phyloP scores from a whole-genome alignment of 164 flowering plant genomes.

The Magnolia officinalis region DNA sequence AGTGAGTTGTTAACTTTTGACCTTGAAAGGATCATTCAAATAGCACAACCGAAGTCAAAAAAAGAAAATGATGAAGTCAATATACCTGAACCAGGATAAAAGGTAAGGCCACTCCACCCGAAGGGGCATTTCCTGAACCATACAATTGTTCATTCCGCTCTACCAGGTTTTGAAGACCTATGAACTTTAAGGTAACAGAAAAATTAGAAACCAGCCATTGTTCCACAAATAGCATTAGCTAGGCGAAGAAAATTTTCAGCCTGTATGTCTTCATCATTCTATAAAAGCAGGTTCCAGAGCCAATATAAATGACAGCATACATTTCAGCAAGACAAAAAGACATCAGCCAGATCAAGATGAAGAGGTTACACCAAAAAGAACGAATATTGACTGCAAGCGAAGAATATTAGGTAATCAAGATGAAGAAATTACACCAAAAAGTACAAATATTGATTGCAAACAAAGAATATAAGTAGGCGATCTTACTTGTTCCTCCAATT shows the following conservation, averaged over 20 bases:
- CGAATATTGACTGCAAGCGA: background rate
- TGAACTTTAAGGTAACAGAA: conserved; percentile 35
- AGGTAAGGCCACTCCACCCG: conserved; percentile 88
- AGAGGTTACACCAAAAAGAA: background rate
- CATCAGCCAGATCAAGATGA: background rate
- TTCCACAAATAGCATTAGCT: conserved; percentile 1
- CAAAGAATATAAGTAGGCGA: conserved; percentile 6
- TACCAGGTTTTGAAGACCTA: conserved; percentile 80
- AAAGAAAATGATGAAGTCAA: background rate
- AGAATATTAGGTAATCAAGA: background rate
- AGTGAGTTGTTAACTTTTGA: background rate
- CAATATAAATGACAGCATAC: background rate
- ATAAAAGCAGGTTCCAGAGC: background rate
- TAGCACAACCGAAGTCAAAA: background rate
- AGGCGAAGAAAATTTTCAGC: background rate
- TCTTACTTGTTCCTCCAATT: conserved; percentile 88
- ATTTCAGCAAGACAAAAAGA: background rate
- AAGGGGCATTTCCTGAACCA: conserved; percentile 73
- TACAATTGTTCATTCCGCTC: conserved; percentile 79
- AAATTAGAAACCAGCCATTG: background rate
- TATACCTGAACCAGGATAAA: conserved; percentile 92
- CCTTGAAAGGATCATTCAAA: background rate
- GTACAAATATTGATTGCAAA: background rate
- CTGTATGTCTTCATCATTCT: background rate
- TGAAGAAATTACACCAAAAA: background rate